Conservation (phyloP, 2,329 filamentous ascomycete species). For the Exophiala bonariae region DNA sequence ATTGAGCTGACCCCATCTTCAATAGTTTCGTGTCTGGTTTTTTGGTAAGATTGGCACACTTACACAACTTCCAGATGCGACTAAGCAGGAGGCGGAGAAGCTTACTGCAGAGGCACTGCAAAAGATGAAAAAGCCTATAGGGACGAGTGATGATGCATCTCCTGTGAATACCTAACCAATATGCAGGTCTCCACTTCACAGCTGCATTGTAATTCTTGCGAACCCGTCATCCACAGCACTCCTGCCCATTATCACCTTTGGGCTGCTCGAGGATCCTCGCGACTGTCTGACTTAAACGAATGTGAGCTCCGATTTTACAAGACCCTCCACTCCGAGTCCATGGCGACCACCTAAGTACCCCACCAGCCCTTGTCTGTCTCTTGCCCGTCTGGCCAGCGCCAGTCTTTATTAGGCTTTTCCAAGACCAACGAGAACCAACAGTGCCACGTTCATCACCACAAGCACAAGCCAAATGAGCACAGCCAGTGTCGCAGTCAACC, state of each 20-base stretch:
- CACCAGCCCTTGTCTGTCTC: too few species aligned
- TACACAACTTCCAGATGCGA: constrained; percentile 20
- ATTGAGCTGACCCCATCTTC: background rate
- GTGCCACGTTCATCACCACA: constrained; percentile 75
- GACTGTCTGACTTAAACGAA: too few species aligned
- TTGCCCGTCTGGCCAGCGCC: background rate
- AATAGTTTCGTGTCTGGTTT: constrained; percentile 24
- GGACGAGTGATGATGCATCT: background rate
- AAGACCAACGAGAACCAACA: constrained; percentile 65
- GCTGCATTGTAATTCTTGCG: too few species aligned
- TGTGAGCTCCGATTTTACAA: too few species aligned
- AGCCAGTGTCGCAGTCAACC: constrained; percentile 61
- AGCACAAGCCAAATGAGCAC: constrained; percentile 72
- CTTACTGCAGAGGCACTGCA: constrained; percentile 20
- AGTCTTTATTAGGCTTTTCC: constrained; percentile 44
- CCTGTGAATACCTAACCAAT: constrained; percentile 9
- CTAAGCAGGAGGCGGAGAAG: constrained; percentile 18
- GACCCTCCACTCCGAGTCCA: too few species aligned
- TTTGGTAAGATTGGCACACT: constrained; percentile 19
- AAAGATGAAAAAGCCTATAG: constrained; percentile 8
- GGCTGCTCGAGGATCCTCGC: too few species aligned
- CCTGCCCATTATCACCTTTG: too few species aligned
- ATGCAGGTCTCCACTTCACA: background rate
- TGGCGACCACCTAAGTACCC: too few species aligned
- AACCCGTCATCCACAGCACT: too few species aligned